phyloP scores from a whole-genome alignment of 164 flowering plant genomes.

The Chimonanthus praecox region DNA sequence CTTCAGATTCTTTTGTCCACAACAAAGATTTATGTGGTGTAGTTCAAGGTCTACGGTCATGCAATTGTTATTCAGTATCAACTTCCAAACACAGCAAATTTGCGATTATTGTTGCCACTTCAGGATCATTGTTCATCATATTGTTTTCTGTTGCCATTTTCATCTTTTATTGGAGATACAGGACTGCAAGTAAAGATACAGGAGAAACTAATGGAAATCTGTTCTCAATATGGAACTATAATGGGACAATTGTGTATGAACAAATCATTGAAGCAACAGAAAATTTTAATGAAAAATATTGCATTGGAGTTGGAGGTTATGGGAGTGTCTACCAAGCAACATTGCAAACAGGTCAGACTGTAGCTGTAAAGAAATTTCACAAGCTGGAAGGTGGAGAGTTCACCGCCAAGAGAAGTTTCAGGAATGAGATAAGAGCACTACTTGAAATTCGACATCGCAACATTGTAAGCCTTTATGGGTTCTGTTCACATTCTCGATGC shows the following conservation, averaged over 20 bases:
- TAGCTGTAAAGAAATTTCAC: conserved; percentile 6
- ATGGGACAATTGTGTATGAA: background rate
- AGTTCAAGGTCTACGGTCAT: conserved; percentile 4
- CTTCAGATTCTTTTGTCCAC: background rate
- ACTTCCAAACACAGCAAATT: background rate
- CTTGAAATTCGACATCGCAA: conserved; percentile 1
- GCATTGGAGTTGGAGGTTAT: conserved; percentile 8
- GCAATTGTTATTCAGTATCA: background rate
- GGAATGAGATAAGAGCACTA: background rate
- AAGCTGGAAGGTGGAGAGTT: background rate
- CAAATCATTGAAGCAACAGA: conserved; percentile 7
- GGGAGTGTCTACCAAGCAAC: conserved; percentile 9
- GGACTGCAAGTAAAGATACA: background rate
- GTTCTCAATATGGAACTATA: conserved; percentile 11
- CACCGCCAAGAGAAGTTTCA: background rate
- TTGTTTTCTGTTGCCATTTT: background rate
- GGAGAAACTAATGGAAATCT: background rate
- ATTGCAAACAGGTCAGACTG: background rate
- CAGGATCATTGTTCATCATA: background rate
- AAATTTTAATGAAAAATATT: conserved; percentile 3
- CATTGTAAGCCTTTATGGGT: conserved; percentile 3
- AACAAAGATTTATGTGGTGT: conserved; percentile 5
- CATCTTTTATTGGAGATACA: background rate
- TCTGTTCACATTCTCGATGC: background rate
- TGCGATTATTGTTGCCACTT: background rate